Evolutionary conservation across 371 early-diverging fungal species (phyloP).

Genomic region (Chytridium lagenaria): DNA sequence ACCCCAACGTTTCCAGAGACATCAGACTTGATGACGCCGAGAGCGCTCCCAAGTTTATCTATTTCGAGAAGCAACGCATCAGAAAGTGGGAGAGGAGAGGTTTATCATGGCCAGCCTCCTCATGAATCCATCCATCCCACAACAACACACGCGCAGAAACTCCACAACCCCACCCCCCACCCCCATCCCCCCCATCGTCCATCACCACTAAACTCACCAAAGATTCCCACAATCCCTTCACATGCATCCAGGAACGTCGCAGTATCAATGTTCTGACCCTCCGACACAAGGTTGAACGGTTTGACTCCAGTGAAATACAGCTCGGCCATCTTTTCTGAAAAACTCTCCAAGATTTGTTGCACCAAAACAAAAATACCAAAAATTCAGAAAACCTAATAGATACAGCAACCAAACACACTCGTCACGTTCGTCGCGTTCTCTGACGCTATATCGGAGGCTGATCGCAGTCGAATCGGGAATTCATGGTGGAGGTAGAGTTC

Average conservation of each 20-base stretch:
- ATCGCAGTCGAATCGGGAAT: too few relatives aligned
- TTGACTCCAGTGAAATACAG: constrained; percentile 68
- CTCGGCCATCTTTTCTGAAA: constrained; percentile 58
- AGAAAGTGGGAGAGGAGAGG: too few relatives aligned
- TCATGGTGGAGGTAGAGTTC: too few relatives aligned
- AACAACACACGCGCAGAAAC: too few relatives aligned
- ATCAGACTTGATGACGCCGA: constrained; percentile 83
- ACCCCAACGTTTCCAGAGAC: constrained; percentile 90
- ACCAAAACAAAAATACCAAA: background rate
- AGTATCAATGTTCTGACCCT: constrained; percentile 75
- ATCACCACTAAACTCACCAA: constrained; percentile 70
- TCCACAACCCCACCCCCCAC: too few relatives aligned
- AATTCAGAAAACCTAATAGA: background rate
- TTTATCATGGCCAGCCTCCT: background rate
- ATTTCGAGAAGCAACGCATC: background rate
- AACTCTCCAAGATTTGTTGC: constrained; percentile 62
- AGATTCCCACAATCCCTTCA: constrained; percentile 78
- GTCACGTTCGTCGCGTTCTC: too few relatives aligned
- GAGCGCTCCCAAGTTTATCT: constrained; percentile 65
- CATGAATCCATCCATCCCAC: too few relatives aligned
- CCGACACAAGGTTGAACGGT: constrained; percentile 47
- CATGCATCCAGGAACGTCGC: constrained; percentile 86
- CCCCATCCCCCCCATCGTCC: background rate
- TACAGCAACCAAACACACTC: constrained; percentile 24
- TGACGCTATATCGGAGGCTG: too few relatives aligned